Evolutionary conservation across 2,329 filamentous ascomycete genomes (phyloP), one percentile per base, ranked within the genome.

Genomic region (Ampelomyces quisqualis): DNA sequence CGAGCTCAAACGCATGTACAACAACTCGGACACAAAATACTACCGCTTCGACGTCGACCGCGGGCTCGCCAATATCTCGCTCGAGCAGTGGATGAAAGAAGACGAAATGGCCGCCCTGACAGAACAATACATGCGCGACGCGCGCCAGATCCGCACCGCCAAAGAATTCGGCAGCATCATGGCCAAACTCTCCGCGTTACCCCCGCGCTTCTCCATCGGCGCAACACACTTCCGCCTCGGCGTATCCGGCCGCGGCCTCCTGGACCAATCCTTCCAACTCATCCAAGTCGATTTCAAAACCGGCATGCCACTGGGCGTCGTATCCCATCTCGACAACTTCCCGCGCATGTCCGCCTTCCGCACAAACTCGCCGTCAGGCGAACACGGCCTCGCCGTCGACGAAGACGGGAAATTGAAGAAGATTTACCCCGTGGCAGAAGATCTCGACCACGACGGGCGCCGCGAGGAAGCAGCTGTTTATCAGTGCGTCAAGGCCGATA

Each of bases 41-140:
- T 67, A 58, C 49, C 65, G 67, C 21, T 69, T 69, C 46, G 66
- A 70, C 38, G 67, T 70, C 2, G 65, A 70, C 38, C 60, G 64
- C n/a, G 67, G 67, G 3, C 58, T 70, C 14, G 65, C 60, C 19
- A 62, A 70, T 28, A 52, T 69, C 18, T 61, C 53, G 10, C 58
- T 70, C 5, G 67, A 70, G 49, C 64, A 70, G 43, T 70, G 67
- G 65, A 69, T 69, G 65, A 64, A 64, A 34, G 64, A 69, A 51
- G 67, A 68, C 38, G 64, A 69, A 45, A 69, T 69, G 65, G 65
- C 63, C n/a, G 51, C 57, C 3, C 46, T 69, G 11, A 69, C 66
- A 1, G 61, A 67, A 42, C 64, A 67, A 39, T 69, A 69, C 48
- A 68, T 70, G 67, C 50, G 55, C 26, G 67, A 69, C 30, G 56